Base-by-base conservation (phyloP, 495 filamentous ascomycete species). In the Cladorrhinum samala region DNA sequence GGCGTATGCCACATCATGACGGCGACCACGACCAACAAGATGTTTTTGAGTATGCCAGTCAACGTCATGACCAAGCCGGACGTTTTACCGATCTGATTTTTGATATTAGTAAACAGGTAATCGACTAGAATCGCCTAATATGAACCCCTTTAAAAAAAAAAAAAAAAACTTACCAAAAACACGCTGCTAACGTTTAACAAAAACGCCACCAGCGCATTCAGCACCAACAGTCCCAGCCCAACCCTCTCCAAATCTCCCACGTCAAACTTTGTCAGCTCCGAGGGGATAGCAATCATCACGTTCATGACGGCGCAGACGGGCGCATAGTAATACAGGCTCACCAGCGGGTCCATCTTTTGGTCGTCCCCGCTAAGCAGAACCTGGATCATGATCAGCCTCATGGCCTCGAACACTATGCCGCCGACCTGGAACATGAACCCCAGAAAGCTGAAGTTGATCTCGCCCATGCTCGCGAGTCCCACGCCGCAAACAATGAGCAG, bases 311-410 rank as follows among this genome's bases (percentile, higher is more conserved):
- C 84, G 66, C 87, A 91, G 8, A 89, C 77, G 0, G 88, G 88
- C 0, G 88, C 87, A 58, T 85, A 90, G 68, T 92, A 93, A 72
- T 93, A 93, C 23, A 93, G 77, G 30, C 83, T 88, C 41, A 91
- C 86, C 14, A 93, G 75, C 19, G 88, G 86, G 58, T 92, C 87
- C 88, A 93, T 91, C 65, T 86, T 86, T 50, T 71, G 66, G 50
- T 83, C 83, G n/a, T 80, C 72, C 2, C 74, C 81, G 43, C 76
- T 81, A 6, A 92, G 74, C 48, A 93, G 69, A 2, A 81, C 77
- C 68, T 92, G 82, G 50, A 91, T 85, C 80, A 91, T 81, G 58
- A 88, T 81, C 30, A 93, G 69, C n/a, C 87, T 78, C 41, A 85
- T 75, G 19, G 87, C 84, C 65, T 93, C 88, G 64, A 86, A 88